Evolutionary conservation across 768 basidiomycete species (phyloP).

Genomic region (Pisolithus sp.): DNA sequence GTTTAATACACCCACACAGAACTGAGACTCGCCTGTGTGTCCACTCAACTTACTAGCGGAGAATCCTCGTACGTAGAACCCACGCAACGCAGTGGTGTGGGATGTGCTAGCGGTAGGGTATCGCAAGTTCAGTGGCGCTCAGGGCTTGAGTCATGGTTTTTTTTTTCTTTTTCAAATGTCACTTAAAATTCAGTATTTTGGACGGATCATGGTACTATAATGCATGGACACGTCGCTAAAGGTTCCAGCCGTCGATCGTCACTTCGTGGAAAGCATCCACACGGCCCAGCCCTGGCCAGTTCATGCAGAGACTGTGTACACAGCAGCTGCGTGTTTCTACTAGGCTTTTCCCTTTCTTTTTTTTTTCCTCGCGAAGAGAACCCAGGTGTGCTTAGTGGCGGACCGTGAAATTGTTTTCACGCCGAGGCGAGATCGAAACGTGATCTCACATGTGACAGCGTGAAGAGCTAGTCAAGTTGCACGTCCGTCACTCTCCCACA

Average conservation of each 20-base stretch:
- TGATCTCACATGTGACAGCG: neutral
- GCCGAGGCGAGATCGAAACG: neutral
- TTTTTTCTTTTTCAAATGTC: neutral
- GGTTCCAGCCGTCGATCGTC: conserved; percentile 24
- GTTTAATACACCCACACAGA: conserved; percentile 1
- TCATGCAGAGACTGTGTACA: too few relatives aligned
- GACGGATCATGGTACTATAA: neutral
- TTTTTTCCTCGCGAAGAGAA: too few relatives aligned
- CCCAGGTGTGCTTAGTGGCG: too few relatives aligned
- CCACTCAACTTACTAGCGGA: too few relatives aligned
- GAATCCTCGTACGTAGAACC: too few relatives aligned
- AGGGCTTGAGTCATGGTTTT: conserved; percentile 28
- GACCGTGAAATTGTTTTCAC: neutral
- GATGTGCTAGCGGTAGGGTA: too few relatives aligned
- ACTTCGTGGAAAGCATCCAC: neutral
- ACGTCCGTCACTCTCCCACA: neutral
- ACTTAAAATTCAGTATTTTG: neutral
- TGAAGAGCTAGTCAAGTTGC: neutral
- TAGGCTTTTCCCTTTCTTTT: neutral
- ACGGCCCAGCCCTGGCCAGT: too few relatives aligned
- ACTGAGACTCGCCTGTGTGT: too few relatives aligned
- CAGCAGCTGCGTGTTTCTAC: neutral
- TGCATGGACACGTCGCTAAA: conserved; percentile 8
- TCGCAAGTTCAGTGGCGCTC: neutral
- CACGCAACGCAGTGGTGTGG: too few relatives aligned